Evolutionary conservation across 371 early-diverging fungal genomes (phyloP).

Genomic region (Coemansia linderi): DNA sequence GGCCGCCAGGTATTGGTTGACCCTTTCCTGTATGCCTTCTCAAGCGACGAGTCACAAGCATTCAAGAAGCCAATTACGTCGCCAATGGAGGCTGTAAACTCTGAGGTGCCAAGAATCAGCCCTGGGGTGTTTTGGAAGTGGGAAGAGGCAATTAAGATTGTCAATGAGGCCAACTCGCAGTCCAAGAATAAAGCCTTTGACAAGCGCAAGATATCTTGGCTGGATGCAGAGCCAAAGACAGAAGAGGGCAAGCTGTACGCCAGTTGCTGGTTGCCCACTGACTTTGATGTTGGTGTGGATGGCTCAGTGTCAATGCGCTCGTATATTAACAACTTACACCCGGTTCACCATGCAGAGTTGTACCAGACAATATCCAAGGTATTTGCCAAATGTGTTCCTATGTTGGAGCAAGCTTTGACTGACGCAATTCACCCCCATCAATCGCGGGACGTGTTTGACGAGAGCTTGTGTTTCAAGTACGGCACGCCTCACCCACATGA

Average conservation of each 20-base stretch:
- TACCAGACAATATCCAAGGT: conserved; percentile 46
- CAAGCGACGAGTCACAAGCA: background rate
- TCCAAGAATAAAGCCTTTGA: background rate
- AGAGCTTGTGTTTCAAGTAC: background rate
- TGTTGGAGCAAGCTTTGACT: conserved; percentile 35
- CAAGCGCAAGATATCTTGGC: background rate
- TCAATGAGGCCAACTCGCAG: background rate
- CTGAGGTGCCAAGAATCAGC: background rate
- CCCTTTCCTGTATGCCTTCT: conserved; percentile 1
- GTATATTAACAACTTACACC: conserved; percentile 63
- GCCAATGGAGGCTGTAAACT: background rate
- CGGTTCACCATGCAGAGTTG: conserved; percentile 35
- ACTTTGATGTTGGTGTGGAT: conserved; percentile 47
- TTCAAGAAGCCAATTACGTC: background rate
- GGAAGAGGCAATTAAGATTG: background rate
- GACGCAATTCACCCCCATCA: conserved; percentile 7
- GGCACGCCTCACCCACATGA: background rate
- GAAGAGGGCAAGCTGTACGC: background rate
- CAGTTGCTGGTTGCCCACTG: conserved; percentile 59
- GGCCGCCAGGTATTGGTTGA: background rate
- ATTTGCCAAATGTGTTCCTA: conserved; percentile 44
- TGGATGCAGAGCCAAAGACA: background rate
- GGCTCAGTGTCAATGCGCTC: conserved; percentile 47
- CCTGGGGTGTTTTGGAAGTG: background rate
- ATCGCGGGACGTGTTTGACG: background rate